Base-by-base conservation (phyloP, 768 basidiomycete genomes). In the Pleurotus eryngii region DNA sequence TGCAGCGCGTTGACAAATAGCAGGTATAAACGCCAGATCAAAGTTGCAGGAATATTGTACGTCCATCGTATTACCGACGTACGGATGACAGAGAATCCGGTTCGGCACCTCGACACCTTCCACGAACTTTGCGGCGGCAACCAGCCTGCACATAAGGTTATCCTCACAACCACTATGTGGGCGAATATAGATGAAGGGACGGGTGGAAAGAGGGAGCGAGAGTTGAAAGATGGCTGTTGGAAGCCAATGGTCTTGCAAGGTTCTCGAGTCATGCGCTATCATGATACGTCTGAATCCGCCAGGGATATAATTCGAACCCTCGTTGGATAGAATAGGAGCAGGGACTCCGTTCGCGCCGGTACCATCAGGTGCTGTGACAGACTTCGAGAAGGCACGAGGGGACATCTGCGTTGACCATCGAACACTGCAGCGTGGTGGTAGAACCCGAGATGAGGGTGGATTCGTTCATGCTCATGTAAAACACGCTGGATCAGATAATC, bases 21-120 rank as follows among this genome's bases (percentile, higher is more conserved):
- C 26, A 72, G 72, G 43, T 69, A 70, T 47, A 57, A 63, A 55
- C 47, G 59, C 5, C 54, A 60, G 0, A 59, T 64, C 39, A 67
- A 64, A 47, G 65, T 77, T 1, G 61, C 69, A 7, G 74, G 69
- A 1, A 67, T 77, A 24, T 15, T 77, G 17, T 77, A 76, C 57
- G 57, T 76, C 12, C 76, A 77, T 57, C 68, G 72, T 14, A 77
- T 77, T 39, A 65, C 72, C 6, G 74, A 76, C 43, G 70, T 70
- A 49, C 67, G 74, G 1, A 69, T 76, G 68, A 65, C 64, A 0
- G 76, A 70, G 17, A 62, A 70, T 1, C 64, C 72, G 0, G 49
- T 67, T 22, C 71, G 63, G 40, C 73, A 75, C 56, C 65, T 75
- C 14, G 63, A 61, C 3, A 64, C 73, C 61, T 74, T 77, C 48